These are phyloP conservation scores for Fonsecaea pedrosoi DNA, from an alignment of 2,329 filamentous ascomycete species.

Conservation along the genomic window DNA sequence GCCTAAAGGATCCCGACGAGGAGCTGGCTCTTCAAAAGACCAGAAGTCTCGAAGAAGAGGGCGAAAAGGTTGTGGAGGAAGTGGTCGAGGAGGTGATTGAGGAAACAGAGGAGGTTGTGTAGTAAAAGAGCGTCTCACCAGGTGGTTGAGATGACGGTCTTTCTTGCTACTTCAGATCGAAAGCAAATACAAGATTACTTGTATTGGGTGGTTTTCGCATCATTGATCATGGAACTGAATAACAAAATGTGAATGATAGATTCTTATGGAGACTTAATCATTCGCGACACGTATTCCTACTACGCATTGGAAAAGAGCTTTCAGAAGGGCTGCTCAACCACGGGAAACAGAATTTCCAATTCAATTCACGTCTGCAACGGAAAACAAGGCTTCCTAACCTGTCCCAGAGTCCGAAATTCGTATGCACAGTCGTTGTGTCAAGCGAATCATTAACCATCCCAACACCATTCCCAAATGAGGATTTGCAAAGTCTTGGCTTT, in stretches of 20 bases:
- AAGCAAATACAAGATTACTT: background rate
- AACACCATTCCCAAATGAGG: background rate
- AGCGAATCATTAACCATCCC: background rate
- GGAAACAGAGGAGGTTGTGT: constrained; percentile 79
- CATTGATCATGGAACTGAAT: background rate
- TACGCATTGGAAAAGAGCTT: background rate
- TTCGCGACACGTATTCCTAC: background rate
- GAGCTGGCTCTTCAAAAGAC: constrained; percentile 57
- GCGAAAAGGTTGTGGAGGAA: constrained; percentile 80
- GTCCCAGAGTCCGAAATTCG: background rate
- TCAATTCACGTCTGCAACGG: background rate
- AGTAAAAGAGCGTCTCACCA: constrained; percentile 7
- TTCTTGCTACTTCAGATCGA: background rate
- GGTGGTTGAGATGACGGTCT: background rate
- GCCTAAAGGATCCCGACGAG: constrained; percentile 70
- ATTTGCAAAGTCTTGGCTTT: background rate
- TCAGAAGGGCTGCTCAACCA: background rate
- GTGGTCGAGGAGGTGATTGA: constrained; percentile 82
- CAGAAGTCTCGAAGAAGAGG: constrained; percentile 59
- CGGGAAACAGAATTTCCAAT: background rate
- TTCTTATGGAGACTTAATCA: background rate
- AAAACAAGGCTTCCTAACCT: background rate
- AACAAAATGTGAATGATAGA: background rate
- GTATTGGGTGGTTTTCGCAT: background rate
- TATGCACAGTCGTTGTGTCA: background rate